These are phyloP conservation scores for Elsinoe australis DNA, from an alignment of 2,329 filamentous ascomycete species.

Conservation along the genomic window DNA sequence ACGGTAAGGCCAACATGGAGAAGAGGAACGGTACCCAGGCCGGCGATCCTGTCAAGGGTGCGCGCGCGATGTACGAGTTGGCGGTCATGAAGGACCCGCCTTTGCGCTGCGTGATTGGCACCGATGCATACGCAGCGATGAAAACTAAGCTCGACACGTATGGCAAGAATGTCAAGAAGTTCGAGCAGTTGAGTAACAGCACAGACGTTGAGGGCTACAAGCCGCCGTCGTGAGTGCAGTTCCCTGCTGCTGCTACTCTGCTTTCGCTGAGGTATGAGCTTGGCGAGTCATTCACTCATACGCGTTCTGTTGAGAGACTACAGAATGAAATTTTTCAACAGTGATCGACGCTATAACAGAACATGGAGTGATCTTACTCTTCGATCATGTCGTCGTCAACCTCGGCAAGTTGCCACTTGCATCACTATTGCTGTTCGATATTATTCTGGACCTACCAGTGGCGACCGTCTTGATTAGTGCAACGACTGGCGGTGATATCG, in stretches of 20 bases:
- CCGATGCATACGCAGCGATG: constrained; percentile 45
- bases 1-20: constrained; percentile 37
- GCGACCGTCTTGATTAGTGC: too few species aligned
- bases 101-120: constrained; percentile 46
- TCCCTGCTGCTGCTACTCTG: neutral
- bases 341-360: constrained; percentile 1
- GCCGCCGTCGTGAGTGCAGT: constrained; percentile 5
- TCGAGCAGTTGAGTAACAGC: constrained; percentile 44
- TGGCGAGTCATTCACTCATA: too few species aligned
- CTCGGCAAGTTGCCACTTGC: too few species aligned
- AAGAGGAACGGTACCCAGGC: constrained; percentile 39
- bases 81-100: constrained; percentile 47
- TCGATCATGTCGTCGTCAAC: too few species aligned
- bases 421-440: too few species aligned
- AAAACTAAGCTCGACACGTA: constrained; percentile 46
- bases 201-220: constrained; percentile 40
- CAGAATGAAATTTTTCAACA: constrained; percentile 1
- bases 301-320: neutral
- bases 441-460: too few species aligned
- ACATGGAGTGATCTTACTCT: neutral
- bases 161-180: constrained; percentile 42
- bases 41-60: constrained; percentile 45
- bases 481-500: too few species aligned
- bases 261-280: too few species aligned
- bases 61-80: constrained; percentile 47